Base-by-base conservation (phyloP, 176 grass and related monocot genomes). In the Rhipidocladum racemiflorum region DNA sequence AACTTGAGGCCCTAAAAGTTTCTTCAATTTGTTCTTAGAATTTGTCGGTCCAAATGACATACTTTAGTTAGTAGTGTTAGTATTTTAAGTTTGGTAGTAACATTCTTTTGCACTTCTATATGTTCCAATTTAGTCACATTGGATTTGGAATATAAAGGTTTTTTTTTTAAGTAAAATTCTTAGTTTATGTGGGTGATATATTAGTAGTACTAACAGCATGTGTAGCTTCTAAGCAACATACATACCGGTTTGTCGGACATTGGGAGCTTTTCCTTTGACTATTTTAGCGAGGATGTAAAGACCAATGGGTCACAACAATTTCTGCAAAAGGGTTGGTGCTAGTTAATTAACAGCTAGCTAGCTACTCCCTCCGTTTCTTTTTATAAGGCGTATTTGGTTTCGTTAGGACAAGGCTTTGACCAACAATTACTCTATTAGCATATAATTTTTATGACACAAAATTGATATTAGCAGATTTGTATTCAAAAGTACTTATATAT, bases 201-300 rank as follows among this genome's bases (percentile, higher is more conserved):
- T 21, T 56, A 45, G 20, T 49, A 17, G 43, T 32, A 32, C 13
- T 55, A 38, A 61, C 39, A 80, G 57, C 70, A 81, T 69, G 87
- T 89, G 82, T 89, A 76, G 76, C 87, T 85, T 89, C 7, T 63
- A 89, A 85, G 87, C 82, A 81, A 85, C 78, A 85, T 20, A 44
- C 20, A 34, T n/a, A 81, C 20, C 76, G 27, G 32, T 25, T 17
- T 62, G 68, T 49, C 68, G 49, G 68, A 30, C 25, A 49, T 30
- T n/a, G 54, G 18, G 14, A 45, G 34, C 51, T 68, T 57, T 73
- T 59, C 21, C 32, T 68, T 40, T 35, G 34, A 68, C 53, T 18
- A 65, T 81, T 85, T 81, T 55, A 40, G 55, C 29, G 4, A 83
- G 44, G 57, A 81, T 48, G 21, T 55, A 55, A 64, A 85, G 70